phyloP scores from a whole-genome alignment of 768 basidiomycete genomes.

The Epithele typhae region DNA sequence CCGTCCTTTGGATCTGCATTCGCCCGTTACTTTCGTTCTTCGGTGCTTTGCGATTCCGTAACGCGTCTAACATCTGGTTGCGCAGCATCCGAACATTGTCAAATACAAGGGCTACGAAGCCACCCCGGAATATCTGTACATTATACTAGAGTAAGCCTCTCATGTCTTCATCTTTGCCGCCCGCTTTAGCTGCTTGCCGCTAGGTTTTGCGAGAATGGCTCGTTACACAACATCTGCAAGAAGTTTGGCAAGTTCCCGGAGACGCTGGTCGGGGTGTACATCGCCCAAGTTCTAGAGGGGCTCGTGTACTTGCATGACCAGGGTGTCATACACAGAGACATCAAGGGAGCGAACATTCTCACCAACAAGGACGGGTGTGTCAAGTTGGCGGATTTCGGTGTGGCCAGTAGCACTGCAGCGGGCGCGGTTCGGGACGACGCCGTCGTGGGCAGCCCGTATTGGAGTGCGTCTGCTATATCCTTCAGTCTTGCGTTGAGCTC shows the following conservation, averaged over 20 bases:
- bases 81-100: slow-evolving; percentile 92
- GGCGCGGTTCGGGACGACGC: slow-evolving; percentile 80
- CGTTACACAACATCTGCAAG: slow-evolving; percentile 91
- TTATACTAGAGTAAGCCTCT: slow-evolving; percentile 80
- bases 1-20: too few species aligned
- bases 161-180: background rate
- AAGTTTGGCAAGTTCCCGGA: slow-evolving; percentile 99
- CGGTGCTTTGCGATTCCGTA: too few species aligned
- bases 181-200: background rate
- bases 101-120: slow-evolving; percentile 99
- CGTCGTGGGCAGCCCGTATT: slow-evolving; percentile 97
- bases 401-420: slow-evolving; percentile 75
- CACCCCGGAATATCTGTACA: slow-evolving; percentile 90
- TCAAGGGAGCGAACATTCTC: slow-evolving; percentile 98
- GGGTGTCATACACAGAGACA: slow-evolving; percentile 98
- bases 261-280: slow-evolving; percentile 92
- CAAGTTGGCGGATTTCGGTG: slow-evolving; percentile 99
- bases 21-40: too few species aligned
- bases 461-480: slow-evolving; percentile 64
- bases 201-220: slow-evolving; percentile 99
- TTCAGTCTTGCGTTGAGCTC: background rate
- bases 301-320: slow-evolving; percentile 97
- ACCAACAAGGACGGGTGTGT: slow-evolving; percentile 99
- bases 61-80: too few species aligned
- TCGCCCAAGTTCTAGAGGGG: slow-evolving; percentile 93